Evolutionary conservation across 2,329 filamentous ascomycete genomes (phyloP), one percentile per base, ranked within the genome.

Genomic region (Westerdykella sp.): DNA sequence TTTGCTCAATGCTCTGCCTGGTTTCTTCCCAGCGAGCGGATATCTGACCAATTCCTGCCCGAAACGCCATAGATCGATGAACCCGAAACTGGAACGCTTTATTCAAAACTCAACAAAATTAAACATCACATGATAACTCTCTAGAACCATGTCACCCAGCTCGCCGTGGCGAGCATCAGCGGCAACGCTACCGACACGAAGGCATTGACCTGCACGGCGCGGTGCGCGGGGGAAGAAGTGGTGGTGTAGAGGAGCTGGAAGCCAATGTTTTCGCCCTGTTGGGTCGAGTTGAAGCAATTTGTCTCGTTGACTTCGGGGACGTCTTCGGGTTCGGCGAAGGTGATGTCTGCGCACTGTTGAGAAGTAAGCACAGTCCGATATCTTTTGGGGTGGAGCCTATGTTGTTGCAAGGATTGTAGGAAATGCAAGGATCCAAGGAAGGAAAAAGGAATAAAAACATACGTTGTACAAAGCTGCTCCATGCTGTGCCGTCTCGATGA

Each of bases 261-360:
- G 50, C 78, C 78, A 55, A 95, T 81, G 13, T 54, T 37, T 43
- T 87, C 48, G n/a, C 32, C 32, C 23, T 62, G 39, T 0, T 45
- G 74, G 37, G 78, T 81, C 46, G 83, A 87, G 73, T 97, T 97
- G 75, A 84, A 89, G 75, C 91, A 97, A 70, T 95, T 96, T 12
- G 80, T 76, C 46, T 76, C 73, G 62, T 85, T 95, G 53, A 96
- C 86, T 53, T 84, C 73, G 43, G 73, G 73, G 39, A 95, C 81
- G 62, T 95, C 84, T 57, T 80, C 72, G 18, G 86, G 85, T 1
- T 89, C 85, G 38, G 84, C 87, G 56, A 97, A 94, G 37, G 85
- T 91, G 58, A 97, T 94, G 62, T 97, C 91, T 55, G 94, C 90
- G 63, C 93, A 97, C 88, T 95, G n/a, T 13, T 5, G 37, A 35